Evolutionary conservation across 176 grass and related monocot genomes (phyloP).

Genomic region (Oryza brachyantha): DNA sequence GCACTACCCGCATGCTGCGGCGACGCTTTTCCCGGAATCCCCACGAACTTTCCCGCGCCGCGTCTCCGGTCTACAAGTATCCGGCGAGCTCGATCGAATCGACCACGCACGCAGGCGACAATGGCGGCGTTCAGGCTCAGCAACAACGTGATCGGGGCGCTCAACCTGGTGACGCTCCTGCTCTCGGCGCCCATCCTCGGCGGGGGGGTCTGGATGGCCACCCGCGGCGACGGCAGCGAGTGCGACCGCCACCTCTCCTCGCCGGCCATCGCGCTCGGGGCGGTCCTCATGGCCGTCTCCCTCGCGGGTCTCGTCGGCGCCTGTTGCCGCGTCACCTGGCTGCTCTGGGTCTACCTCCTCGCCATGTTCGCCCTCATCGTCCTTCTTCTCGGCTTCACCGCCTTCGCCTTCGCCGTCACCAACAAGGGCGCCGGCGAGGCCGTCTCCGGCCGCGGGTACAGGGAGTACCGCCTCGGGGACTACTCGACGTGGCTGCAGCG

Average conservation of each 20-base stretch:
- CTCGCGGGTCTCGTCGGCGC: constrained; percentile 49
- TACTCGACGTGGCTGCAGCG: constrained; percentile 57
- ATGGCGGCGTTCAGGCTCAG: constrained; percentile 62
- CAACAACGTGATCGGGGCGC: constrained; percentile 56
- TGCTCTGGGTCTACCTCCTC: constrained; percentile 69
- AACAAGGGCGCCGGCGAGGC: constrained; percentile 48
- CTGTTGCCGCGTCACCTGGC: constrained; percentile 55
- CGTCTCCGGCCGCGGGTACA: constrained; percentile 40
- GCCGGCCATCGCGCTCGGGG: constrained; percentile 50
- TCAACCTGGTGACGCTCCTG: constrained; percentile 45
- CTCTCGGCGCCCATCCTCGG: constrained; percentile 36
- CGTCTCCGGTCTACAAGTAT: too few species aligned
- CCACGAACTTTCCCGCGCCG: background rate
- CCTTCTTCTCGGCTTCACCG: constrained; percentile 56
- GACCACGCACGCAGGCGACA: too few species aligned
- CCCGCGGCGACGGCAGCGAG: constrained; percentile 37
- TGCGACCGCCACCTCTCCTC: constrained; percentile 64
- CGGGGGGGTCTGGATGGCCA: constrained; percentile 42
- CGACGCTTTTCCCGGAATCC: background rate
- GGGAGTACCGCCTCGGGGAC: constrained; percentile 42
- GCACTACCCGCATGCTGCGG: background rate
- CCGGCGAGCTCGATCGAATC: too few species aligned
- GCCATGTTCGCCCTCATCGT: constrained; percentile 54
- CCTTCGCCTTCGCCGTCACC: constrained; percentile 62
- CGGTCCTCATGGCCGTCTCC: constrained; percentile 48